Base-by-base conservation (phyloP, 2,329 filamentous ascomycete genomes). In the Penicillium digitatum region DNA sequence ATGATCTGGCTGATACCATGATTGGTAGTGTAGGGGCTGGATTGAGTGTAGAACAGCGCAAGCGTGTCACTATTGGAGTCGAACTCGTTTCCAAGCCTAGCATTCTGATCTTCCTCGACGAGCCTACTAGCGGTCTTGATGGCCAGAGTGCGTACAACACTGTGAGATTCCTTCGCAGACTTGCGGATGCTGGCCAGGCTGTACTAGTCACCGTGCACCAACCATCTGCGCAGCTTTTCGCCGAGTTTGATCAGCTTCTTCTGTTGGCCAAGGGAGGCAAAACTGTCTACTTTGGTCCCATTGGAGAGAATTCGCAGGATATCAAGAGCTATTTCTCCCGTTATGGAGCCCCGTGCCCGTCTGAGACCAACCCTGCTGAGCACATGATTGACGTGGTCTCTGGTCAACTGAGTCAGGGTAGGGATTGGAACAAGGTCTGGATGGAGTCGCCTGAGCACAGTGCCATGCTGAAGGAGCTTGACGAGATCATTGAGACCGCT, bases 361-460 rank as follows among this genome's bases (percentile, higher is more conserved):
- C 81, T 0, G 81, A 71, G 60, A 82, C 81, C 59, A 86, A 86
- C 61, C 79, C 83, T 3, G 83, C 83, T 0, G 83, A 86, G 57
- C 84, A 84, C 35, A 73, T 84, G 60, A 81, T 83, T 48, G 66
- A 76, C 20, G 67, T 72, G 9, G 69, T 73, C 14, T 81, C 81
- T 1, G 81, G 82, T 0, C 68, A 72, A 34, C 65, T 80, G 1
- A 79, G 77, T 0, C 76, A 77, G 38, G 76, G 75, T 37, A 76
- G 86, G 34, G 80, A 89, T 63, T 91, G 88, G 87, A 84, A 87
- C 62, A 78, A 89, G 37, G 83, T 89, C 62, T 91, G 88, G 88
- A 72, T 78, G 8, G 80, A 81, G 12, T 89, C 85, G 0, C 75
- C 81, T 5, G 82, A 89, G 64, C 80, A 83, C 47, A 71, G 77